These are phyloP conservation scores for Artemisia argyi DNA, from an alignment of 129 eudicot genomes.

Conservation along the genomic window DNA sequence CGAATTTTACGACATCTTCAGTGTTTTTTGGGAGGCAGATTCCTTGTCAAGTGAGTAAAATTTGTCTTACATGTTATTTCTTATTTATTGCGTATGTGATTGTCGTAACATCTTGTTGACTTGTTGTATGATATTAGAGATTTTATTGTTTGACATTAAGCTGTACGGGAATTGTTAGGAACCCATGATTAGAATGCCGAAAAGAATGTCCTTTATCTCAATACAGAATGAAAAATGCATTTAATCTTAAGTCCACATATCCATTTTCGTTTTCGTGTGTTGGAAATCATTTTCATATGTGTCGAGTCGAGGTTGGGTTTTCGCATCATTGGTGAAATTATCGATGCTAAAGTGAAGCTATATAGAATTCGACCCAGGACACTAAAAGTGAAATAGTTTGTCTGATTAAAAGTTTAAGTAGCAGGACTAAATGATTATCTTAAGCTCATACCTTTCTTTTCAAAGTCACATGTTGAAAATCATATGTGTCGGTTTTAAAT, in stretches of 20 bases:
- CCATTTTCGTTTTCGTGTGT: background rate
- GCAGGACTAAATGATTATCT: too few relatives aligned
- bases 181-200: background rate
- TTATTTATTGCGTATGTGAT: background rate
- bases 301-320: background rate
- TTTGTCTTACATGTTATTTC: slow-evolving; percentile 14
- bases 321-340: background rate
- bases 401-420: background rate
- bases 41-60: slow-evolving; percentile 70
- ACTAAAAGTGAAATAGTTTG: background rate
- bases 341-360: slow-evolving; percentile 18
- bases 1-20: slow-evolving; percentile 52
- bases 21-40: slow-evolving; percentile 67
- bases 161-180: background rate
- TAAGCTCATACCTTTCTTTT: too few relatives aligned
- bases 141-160: slow-evolving; percentile 4
- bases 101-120: background rate
- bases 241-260: slow-evolving; percentile 1
- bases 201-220: background rate
- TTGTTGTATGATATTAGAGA: slow-evolving; percentile 6
- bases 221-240: background rate
- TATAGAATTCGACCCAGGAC: background rate
- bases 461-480: too few relatives aligned
- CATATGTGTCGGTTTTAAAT: too few relatives aligned
- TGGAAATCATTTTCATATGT: background rate